phyloP scores from a whole-genome alignment of 2,329 filamentous ascomycete genomes.

The Hypoxylon sp. region DNA sequence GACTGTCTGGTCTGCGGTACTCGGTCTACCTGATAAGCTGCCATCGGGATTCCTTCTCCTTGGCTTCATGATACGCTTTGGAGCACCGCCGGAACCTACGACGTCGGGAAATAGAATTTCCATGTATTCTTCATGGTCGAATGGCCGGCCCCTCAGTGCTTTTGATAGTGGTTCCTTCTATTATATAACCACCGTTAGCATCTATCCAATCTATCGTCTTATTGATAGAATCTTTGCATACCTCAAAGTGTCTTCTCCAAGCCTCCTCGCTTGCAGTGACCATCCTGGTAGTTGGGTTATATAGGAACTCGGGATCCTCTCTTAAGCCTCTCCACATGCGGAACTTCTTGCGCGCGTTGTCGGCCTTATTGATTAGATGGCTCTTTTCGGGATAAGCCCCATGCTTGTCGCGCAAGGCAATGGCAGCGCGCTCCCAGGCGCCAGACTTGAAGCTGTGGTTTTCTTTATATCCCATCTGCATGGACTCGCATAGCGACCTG shows the following conservation, averaged over 20 bases:
- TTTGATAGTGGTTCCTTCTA: conserved; percentile 72
- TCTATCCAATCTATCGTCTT: background rate
- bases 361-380: conserved; percentile 75
- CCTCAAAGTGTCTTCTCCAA: conserved; percentile 71
- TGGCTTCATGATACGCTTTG: conserved; percentile 71
- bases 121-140: conserved; percentile 74
- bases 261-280: conserved; percentile 71
- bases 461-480: conserved; percentile 69
- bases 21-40: conserved; percentile 60
- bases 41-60: conserved; percentile 65
- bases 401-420: conserved; percentile 69
- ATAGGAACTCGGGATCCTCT: conserved; percentile 71
- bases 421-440: conserved; percentile 71
- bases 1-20: conserved; percentile 65
- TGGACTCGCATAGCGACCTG: conserved; percentile 72
- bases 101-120: conserved; percentile 73
- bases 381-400: conserved; percentile 71
- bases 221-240: conserved; percentile 53
- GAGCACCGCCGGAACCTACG: conserved; percentile 71
- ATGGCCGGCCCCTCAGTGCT: conserved; percentile 69
- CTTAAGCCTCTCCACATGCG: conserved; percentile 72
- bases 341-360: conserved; percentile 74
- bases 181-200: conserved; percentile 13
- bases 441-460: conserved; percentile 74
- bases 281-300: conserved; percentile 65